Evolutionary conservation across 768 basidiomycete species (phyloP), one percentile per base, ranked within the genome.

Genomic region (Boletus speciosus): DNA sequence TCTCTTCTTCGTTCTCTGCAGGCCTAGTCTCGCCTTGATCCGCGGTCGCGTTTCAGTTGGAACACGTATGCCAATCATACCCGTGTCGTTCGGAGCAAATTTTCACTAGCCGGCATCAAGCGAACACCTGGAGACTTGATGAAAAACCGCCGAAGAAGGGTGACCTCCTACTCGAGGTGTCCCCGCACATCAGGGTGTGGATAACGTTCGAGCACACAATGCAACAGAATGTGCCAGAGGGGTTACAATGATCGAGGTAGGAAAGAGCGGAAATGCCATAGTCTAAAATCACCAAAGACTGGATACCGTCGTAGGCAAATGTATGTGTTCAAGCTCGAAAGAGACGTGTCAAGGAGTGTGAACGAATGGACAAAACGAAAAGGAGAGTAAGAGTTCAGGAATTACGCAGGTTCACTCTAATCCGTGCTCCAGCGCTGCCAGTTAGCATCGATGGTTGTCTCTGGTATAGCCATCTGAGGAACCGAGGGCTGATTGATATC

Each of bases 401-500:
- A 32, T 57, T 38, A 61, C 32, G 31, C 54, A 31, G 35, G 34
- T 37, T 51, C 57, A 3, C 50, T 47, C 31, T 63, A 54, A 19
- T 57, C 54, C 36, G 52, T 45, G 47, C 38, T 48, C 58, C 52
- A 63, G 16, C 41, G 57, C 40, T 68, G 52, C 66, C 61, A 66
- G 32, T 51, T 59, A n/a, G 35, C 52, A 43, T 68, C 56, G 23
- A 37, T 12, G 15, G 58, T 38, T 31, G 38, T 9, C n/a, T 63
- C 64, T 14, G 55, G 47, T 15, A 47, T 7, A 41, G 51, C 7
- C 48, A 34, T 11, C 44, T 61, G 64, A 50, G 55, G 37, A 36
- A 19, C 47, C 8, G 54, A 23, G 25, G 47, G 49, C 42, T 52
- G 66, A 11, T 32, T 32, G 11, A 37, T 38, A 41, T 66, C 58